These are phyloP conservation scores for Yamadazyma paraphyllophila DNA, from an alignment of 805 yeast genomes.

Conservation along the genomic window DNA sequence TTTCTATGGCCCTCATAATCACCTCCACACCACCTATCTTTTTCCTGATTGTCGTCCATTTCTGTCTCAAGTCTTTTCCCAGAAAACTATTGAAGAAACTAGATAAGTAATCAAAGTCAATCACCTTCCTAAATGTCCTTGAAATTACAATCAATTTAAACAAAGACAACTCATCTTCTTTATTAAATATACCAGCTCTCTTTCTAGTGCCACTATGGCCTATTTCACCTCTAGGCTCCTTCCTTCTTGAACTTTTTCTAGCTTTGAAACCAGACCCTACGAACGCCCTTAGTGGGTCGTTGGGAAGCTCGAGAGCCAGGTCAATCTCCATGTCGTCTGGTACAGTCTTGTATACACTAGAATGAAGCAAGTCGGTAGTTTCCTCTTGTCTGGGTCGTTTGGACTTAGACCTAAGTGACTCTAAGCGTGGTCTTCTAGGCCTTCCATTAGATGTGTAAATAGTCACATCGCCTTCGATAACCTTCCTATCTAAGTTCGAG, in stretches of 20 bases:
- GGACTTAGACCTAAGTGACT: background rate
- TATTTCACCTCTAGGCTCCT: conserved; percentile 2
- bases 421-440: conserved; percentile 21
- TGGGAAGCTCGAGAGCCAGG: background rate
- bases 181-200: conserved; percentile 27
- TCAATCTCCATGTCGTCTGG: background rate
- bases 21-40: conserved; percentile 44
- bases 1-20: conserved; percentile 57
- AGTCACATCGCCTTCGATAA: conserved; percentile 29
- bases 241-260: conserved; percentile 8
- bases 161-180: conserved; percentile 51
- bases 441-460: conserved; percentile 14
- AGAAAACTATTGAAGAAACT: conserved; percentile 41
- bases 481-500: conserved; percentile 14
- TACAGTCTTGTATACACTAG: no score
- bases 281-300: conserved; percentile 12
- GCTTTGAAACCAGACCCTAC: conserved; percentile 12
- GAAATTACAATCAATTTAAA: conserved; percentile 67
- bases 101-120: conserved; percentile 66
- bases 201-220: background rate
- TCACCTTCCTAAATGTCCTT: conserved; percentile 57
- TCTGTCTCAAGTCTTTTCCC: conserved; percentile 49
- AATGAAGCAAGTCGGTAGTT: background rate
- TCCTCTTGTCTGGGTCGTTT: background rate
- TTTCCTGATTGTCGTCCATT: conserved; percentile 70